Percentiles rank a stretch among this genome's conserved stretches.
Conservation (phyloP, 208 protist genomes). For the Leptomonas seymouri region DNA sequence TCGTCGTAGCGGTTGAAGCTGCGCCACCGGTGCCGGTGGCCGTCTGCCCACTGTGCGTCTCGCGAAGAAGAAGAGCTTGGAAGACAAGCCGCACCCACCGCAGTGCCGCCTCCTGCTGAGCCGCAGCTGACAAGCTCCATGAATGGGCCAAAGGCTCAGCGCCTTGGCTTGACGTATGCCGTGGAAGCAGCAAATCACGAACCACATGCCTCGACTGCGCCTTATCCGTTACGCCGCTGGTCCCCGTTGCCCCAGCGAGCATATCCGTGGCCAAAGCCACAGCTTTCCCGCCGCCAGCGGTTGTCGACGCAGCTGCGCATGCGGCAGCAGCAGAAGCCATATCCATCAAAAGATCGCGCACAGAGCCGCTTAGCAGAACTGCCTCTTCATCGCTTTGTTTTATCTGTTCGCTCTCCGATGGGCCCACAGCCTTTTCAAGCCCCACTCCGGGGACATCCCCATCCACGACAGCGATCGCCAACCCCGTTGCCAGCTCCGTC, state of each 20-base stretch:
- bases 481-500: slow-evolving; percentile 32
- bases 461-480: slow-evolving; percentile 33
- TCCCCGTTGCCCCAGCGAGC: neutral
- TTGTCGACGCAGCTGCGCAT: neutral
- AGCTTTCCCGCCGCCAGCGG: neutral
- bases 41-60: slow-evolving; percentile 11
- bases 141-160: neutral
- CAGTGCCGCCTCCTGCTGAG: slow-evolving; percentile 25
- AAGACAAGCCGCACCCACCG: slow-evolving; percentile 37
- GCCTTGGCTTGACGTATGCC: neutral
- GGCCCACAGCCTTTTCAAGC: neutral
- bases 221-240: neutral
- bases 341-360: neutral
- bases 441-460: slow-evolving; percentile 22
- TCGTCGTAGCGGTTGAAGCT: neutral
- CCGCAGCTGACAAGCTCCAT: slow-evolving; percentile 1
- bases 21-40: neutral
- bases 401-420: neutral
- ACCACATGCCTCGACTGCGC: neutral
- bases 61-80: slow-evolving; percentile 33
- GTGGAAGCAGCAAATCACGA: neutral
- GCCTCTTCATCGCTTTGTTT: neutral
- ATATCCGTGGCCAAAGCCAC: no score
- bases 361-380: slow-evolving; percentile 2
- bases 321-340: slow-evolving; percentile 5